A percentile compares a stretch with the other conserved stretches of the same genome.
Evolutionary conservation across 805 yeast species (phyloP).

Genomic region (Candida silvicultrix): DNA sequence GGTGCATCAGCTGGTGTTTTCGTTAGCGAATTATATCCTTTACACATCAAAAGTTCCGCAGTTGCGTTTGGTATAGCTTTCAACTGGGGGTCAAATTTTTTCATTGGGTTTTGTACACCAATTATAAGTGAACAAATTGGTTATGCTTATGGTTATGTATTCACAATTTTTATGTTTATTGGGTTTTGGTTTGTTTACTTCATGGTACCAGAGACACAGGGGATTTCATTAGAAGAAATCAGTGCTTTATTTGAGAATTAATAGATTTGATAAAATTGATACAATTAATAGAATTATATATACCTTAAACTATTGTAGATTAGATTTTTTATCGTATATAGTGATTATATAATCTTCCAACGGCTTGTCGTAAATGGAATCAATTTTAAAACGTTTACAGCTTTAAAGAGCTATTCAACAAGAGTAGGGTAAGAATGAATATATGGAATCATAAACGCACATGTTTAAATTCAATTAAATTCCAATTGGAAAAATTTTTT

Average conservation of each 20-base stretch:
- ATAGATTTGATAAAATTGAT: too few relatives aligned
- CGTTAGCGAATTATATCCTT: slow-evolving; percentile 42
- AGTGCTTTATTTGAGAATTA: slow-evolving; percentile 46
- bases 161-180: slow-evolving; percentile 39
- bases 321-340: too few relatives aligned
- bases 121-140: slow-evolving; percentile 49
- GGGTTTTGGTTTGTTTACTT: slow-evolving; percentile 41
- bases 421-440: too few relatives aligned
- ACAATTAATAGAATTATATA: too few relatives aligned
- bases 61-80: slow-evolving; percentile 52
- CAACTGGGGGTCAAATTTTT: slow-evolving; percentile 44
- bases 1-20: slow-evolving; percentile 46
- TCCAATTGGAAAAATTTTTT: too few relatives aligned
- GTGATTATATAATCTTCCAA: too few relatives aligned
- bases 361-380: too few relatives aligned
- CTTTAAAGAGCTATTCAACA: too few relatives aligned
- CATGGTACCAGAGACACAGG: slow-evolving; percentile 74
- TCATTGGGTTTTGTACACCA: slow-evolving; percentile 59
- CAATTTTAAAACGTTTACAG: too few relatives aligned
- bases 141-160: slow-evolving; percentile 55
- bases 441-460: too few relatives aligned
- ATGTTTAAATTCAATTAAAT: too few relatives aligned
- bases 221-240: slow-evolving; percentile 73
- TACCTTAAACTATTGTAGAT: too few relatives aligned
- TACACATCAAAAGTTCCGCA: slow-evolving; percentile 55